Conservation (phyloP, 139 green algal species). For the Chlorella sp. region DNA sequence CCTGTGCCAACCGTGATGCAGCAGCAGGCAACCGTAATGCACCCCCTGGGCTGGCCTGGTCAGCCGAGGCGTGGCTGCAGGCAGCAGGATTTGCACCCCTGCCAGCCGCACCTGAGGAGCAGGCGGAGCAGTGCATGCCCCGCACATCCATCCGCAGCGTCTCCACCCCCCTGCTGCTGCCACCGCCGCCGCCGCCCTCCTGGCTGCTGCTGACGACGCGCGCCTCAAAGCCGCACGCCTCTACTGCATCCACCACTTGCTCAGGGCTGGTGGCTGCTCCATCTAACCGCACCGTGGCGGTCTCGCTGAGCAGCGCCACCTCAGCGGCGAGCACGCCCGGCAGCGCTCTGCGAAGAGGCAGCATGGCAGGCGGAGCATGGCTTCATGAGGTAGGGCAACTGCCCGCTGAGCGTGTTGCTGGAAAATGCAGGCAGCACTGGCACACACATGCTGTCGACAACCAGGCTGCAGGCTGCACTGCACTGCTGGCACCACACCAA, state of each 20-base stretch:
- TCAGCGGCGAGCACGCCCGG: conserved; percentile 68
- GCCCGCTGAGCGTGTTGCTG: too few species aligned
- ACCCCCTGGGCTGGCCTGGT: too few species aligned
- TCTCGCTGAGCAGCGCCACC: conserved; percentile 80
- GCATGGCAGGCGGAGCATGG: too few species aligned
- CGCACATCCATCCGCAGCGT: conserved; percentile 53
- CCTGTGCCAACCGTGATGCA: too few species aligned
- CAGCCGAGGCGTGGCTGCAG: too few species aligned
- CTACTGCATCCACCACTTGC: conserved; percentile 67
- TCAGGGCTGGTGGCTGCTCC: background rate
- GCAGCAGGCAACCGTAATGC: too few species aligned
- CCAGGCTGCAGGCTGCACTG: too few species aligned
- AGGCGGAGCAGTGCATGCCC: conserved; percentile 86
- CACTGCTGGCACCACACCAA: too few species aligned
- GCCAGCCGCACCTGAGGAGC: background rate
- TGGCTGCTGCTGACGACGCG: conserved; percentile 41
- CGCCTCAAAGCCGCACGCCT: conserved; percentile 86
- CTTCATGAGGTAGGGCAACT: too few species aligned
- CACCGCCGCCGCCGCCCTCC: background rate
- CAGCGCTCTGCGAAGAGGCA: conserved; percentile 51
- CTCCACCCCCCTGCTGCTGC: background rate
- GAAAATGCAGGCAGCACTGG: too few species aligned
- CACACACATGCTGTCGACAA: too few species aligned
- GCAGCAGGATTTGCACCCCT: too few species aligned
- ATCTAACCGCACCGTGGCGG: conserved; percentile 65